A percentile compares a stretch with the other conserved stretches of the same genome.
These are phyloP conservation scores for Alternaria infectoria DNA, from an alignment of 2,329 filamentous ascomycete genomes.

Conservation along the genomic window DNA sequence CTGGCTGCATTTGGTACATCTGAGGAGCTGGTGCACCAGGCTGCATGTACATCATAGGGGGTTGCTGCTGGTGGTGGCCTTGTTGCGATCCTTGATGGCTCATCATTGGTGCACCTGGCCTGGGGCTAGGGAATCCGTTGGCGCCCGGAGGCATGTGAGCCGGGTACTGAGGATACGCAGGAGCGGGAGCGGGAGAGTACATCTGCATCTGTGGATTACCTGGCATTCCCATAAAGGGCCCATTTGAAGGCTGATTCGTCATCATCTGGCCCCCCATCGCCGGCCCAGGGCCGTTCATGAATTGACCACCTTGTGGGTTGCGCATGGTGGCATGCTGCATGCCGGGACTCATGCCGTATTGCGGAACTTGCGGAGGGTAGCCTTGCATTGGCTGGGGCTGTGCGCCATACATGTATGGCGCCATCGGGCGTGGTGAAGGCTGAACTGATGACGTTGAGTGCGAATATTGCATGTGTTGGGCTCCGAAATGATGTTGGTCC, in stretches of 20 bases:
- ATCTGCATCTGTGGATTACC: constrained; percentile 77
- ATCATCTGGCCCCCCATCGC: constrained; percentile 79
- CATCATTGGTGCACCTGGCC: constrained; percentile 87
- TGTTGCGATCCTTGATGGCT: constrained; percentile 92
- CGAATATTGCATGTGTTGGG: constrained; percentile 85
- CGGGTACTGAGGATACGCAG: constrained; percentile 71
- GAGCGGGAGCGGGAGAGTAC: constrained; percentile 72
- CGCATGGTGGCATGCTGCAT: constrained; percentile 75
- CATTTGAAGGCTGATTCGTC: constrained; percentile 74
- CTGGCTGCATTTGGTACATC: constrained; percentile 73
- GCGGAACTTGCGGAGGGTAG: constrained; percentile 67
- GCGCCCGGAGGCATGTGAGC: constrained; percentile 61
- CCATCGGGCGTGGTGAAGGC: constrained; percentile 79
- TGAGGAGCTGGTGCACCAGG: constrained; percentile 78
- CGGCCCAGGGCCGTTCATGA: constrained; percentile 71
- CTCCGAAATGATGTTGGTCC: constrained; percentile 75
- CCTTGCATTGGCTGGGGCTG: constrained; percentile 61
- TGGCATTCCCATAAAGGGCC: constrained; percentile 72
- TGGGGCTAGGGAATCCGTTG: constrained; percentile 87
- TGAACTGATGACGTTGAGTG: constrained; percentile 80
- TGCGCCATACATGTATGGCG: constrained; percentile 72
- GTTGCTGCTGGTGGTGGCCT: constrained; percentile 70
- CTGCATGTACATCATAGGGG: constrained; percentile 74
- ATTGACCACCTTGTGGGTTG: constrained; percentile 76
- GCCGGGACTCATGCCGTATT: constrained; percentile 71